These are phyloP conservation scores for Aureobasidium vineae DNA, from an alignment of 2,329 filamentous ascomycete species.

Conservation along the genomic window DNA sequence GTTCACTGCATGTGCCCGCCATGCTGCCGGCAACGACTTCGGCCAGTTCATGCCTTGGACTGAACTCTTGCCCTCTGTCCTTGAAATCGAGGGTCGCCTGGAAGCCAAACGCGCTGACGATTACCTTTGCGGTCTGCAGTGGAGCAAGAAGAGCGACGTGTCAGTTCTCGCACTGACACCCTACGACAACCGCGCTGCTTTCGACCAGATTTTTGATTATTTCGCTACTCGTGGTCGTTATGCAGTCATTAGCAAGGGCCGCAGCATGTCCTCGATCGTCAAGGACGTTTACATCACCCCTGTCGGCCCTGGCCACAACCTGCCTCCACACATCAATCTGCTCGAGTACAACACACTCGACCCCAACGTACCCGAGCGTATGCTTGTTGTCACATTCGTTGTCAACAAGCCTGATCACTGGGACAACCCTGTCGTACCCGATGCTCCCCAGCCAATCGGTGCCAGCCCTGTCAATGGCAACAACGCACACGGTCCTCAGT, in stretches of 20 bases:
- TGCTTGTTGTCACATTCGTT: conserved; percentile 82
- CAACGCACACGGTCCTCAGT: conserved; percentile 40
- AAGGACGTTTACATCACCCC: conserved; percentile 91
- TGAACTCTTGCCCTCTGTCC: conserved; percentile 66
- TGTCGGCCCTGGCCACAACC: conserved; percentile 65
- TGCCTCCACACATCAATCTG: conserved; percentile 85
- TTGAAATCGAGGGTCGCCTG: conserved; percentile 77
- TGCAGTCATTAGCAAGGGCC: conserved; percentile 75
- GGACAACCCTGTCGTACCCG: conserved; percentile 32
- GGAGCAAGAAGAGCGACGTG: conserved; percentile 78
- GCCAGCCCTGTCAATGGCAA: conserved; percentile 34
- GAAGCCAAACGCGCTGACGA: conserved; percentile 79
- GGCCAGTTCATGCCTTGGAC: conserved; percentile 66
- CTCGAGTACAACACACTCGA: conserved; percentile 82
- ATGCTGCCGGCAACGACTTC: conserved; percentile 81
- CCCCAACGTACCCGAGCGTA: conserved; percentile 66
- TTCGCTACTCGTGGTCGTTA: conserved; percentile 80
- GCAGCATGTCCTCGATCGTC: conserved; percentile 59
- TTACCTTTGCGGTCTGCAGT: conserved; percentile 84
- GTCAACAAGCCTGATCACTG: conserved; percentile 50
- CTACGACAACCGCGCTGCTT: conserved; percentile 61
- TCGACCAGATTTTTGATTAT: conserved; percentile 80
- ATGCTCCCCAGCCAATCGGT: conserved; percentile 1
- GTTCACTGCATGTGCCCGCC: conserved; percentile 66
- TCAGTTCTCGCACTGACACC: conserved; percentile 71